Percentiles rank a stretch among this genome's conserved stretches.
phyloP scores from a whole-genome alignment of 768 basidiomycete genomes.

The Rubroboletus satanas region DNA sequence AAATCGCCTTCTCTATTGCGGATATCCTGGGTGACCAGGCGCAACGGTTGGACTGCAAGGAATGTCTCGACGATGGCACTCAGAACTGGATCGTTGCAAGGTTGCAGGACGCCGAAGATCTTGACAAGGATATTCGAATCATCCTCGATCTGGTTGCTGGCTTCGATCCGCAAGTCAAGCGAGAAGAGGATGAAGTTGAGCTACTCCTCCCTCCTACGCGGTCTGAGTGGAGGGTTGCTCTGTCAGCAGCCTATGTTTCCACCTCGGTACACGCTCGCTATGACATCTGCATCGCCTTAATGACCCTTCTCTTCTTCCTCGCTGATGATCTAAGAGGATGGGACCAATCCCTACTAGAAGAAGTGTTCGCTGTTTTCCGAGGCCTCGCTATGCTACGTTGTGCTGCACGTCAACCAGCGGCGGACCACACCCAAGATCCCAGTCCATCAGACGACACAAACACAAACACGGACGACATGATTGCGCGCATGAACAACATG shows the following conservation, averaged over 20 bases:
- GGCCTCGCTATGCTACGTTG: constrained; percentile 69
- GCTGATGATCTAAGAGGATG: constrained; percentile 58
- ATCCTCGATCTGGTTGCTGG: constrained; percentile 70
- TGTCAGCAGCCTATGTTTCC: constrained; percentile 59
- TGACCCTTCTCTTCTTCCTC: constrained; percentile 68
- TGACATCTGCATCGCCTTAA: constrained; percentile 63
- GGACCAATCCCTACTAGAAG: constrained; percentile 62
- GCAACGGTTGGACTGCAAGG: constrained; percentile 47
- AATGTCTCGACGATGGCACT: constrained; percentile 56
- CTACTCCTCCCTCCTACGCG: constrained; percentile 46
- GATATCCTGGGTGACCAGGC: constrained; percentile 73
- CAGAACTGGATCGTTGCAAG: constrained; percentile 59
- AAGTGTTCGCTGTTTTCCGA: constrained; percentile 78
- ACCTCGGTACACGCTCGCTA: constrained; percentile 70
- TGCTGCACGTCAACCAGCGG: constrained; percentile 56
- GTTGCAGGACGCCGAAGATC: constrained; percentile 51
- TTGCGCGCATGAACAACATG: constrained; percentile 65
- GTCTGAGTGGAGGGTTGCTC: constrained; percentile 59
- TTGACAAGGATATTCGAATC: constrained; percentile 52
- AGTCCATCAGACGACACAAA: constrained; percentile 31
- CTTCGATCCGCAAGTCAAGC: constrained; percentile 66
- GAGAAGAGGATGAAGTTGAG: constrained; percentile 70
- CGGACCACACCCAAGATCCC: constrained; percentile 30
- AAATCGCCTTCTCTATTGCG: constrained; percentile 70
- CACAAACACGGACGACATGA: constrained; percentile 57